Evolutionary conservation across 1,139 yeast genomes (phyloP), one percentile per base, ranked within the genome.

Genomic region (Kodamaea alishanica): DNA sequence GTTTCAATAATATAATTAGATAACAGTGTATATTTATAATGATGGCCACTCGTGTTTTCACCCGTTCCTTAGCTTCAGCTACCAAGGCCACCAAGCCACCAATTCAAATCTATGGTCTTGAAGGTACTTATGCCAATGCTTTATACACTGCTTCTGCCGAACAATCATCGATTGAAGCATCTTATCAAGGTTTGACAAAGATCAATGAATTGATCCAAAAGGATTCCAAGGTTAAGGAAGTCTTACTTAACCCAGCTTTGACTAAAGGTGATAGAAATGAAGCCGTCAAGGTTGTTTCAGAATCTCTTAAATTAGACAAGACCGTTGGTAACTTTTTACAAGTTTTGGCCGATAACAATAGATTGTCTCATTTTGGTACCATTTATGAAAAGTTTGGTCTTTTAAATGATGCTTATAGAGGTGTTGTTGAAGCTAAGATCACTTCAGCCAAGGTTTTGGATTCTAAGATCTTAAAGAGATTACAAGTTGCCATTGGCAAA

Each of bases 61-160:
- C 73, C 63, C 84, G 92, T 72, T 69, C 84, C 45, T 66, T 87
- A 73, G 85, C 88, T 51, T 69, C 86, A 44, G 76, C 85, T 52
- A 63, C 78, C 54, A 73, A 75, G 58, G 55, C 74, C 43, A 75
- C 77, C 57, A 82, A 81, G 66, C 94, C 95, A 45, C 97, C 97
- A 44, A 84, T 90, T 50, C 96, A 89, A 76, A 79, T 92, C 65
- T 90, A 79, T 60, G 98, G 98, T 50, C 72, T 92, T 52, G 97
- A 90, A 54, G 98, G 97, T 61, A 89, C 97, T 48, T 92, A 92
- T 65, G 98, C 98, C 56, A 78, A 88, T 46, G 97, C 99, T 36
- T 77, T 92, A 55, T 92, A 84, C 79, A 75, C 90, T 43, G 97
- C 98, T 27, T 85, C 97, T 42, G 84, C 83, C 51, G 86, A 86